phyloP scores from a whole-genome alignment of 1,284 basidiomycete genomes.

The Irpex sp. region DNA sequence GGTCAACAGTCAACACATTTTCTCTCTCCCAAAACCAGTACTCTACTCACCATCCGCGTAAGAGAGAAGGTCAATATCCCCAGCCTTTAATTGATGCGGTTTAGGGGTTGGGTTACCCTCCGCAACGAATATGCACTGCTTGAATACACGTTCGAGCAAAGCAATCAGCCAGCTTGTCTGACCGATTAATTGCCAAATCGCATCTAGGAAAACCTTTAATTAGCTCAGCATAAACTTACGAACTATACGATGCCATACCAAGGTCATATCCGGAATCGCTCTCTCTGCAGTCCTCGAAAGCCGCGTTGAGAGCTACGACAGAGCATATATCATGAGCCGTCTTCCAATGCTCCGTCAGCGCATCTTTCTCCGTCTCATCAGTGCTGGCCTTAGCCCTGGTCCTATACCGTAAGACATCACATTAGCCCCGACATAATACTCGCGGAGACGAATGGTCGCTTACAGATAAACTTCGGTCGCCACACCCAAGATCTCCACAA shows the following conservation, averaged over 20 bases:
- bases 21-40: not conserved
- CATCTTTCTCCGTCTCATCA: slow-evolving; percentile 34
- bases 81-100: not conserved
- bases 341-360: slow-evolving; percentile 45
- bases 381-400: slow-evolving; percentile 29
- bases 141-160: slow-evolving; percentile 61
- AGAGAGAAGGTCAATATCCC: not conserved
- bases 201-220: slow-evolving; percentile 37
- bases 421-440: not conserved
- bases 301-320: slow-evolving; percentile 50
- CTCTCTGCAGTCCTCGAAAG: slow-evolving; percentile 67
- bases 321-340: slow-evolving; percentile 63
- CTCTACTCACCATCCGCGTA: slow-evolving; percentile 4
- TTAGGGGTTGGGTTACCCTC: slow-evolving; percentile 13
- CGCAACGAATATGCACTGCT: slow-evolving; percentile 52
- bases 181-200: slow-evolving; percentile 65
- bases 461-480: slow-evolving; percentile 58
- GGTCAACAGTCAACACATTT: slow-evolving; percentile 11
- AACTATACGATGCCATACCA: slow-evolving; percentile 32
- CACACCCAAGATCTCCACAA: slow-evolving; percentile 48
- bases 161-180: slow-evolving; percentile 56
- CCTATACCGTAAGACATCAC: slow-evolving; percentile 21
- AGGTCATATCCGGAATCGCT: slow-evolving; percentile 53
- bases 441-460: slow-evolving; percentile 18
- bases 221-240: not conserved